phyloP scores from a whole-genome alignment of 352 stramenopile species.

The Phytophthora sp. region DNA sequence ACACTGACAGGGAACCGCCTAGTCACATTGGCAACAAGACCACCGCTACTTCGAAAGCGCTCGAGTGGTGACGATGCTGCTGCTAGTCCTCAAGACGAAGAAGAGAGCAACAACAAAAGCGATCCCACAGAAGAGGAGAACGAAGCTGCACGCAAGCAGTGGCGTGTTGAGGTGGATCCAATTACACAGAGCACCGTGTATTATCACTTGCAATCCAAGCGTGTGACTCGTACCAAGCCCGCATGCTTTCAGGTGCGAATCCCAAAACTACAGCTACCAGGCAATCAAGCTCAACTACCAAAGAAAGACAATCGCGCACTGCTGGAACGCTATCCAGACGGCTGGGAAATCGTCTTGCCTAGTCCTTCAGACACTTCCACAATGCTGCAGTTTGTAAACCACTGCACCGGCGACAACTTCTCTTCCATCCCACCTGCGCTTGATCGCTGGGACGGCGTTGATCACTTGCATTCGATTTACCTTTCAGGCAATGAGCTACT shows the following conservation, averaged over 20 bases:
- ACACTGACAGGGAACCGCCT: slow-evolving; percentile 60
- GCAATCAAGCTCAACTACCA: slow-evolving; percentile 1
- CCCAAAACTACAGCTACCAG: slow-evolving; percentile 43
- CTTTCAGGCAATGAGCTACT: slow-evolving; percentile 69
- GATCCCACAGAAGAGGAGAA: slow-evolving; percentile 42
- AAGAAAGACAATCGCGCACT: slow-evolving; percentile 13
- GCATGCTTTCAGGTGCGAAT: slow-evolving; percentile 60
- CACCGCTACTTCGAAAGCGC: slow-evolving; percentile 22
- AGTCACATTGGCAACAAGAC: slow-evolving; percentile 64
- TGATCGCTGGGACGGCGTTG: slow-evolving; percentile 56
- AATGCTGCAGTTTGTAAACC: slow-evolving; percentile 54
- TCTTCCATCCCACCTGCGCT: slow-evolving; percentile 48
- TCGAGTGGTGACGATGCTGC: background rate
- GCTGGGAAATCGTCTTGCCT: slow-evolving; percentile 55
- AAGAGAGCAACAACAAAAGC: background rate
- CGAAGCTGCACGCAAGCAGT: slow-evolving; percentile 36
- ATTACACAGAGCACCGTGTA: slow-evolving; percentile 53
- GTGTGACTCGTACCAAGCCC: slow-evolving; percentile 58
- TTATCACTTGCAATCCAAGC: slow-evolving; percentile 54
- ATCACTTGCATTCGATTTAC: slow-evolving; percentile 47
- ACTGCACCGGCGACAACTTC: slow-evolving; percentile 43
- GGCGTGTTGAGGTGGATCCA: slow-evolving; percentile 66
- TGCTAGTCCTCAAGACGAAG: slow-evolving; percentile 17
- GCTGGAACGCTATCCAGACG: slow-evolving; percentile 37
- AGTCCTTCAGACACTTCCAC: slow-evolving; percentile 38